Base-by-base conservation (phyloP, 768 basidiomycete species). In the Mycena rebaudengoi region DNA sequence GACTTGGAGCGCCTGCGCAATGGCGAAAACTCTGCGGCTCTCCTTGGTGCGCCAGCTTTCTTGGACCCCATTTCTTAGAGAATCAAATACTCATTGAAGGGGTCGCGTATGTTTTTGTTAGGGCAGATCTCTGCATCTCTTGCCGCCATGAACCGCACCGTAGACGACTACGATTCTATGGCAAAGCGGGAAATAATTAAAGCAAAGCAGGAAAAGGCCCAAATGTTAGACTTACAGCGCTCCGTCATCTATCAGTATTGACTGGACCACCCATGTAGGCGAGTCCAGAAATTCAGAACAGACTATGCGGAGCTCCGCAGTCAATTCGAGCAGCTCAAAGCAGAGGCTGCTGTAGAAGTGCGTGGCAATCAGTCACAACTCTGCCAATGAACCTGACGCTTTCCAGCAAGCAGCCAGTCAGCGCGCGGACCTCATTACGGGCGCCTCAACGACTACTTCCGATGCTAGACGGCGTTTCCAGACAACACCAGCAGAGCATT, bases 111-210 rank as follows among this genome's bases (percentile, higher is more conserved):
- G 50, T 74, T 63, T 65, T 64, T 70, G 78, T 76, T 82, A 96
- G 96, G 96, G 77, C 97, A 99, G 86, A 95, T 99, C 78, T 94
- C 94, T 30, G 96, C 96, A n/a, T 96, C 95, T 10, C 82, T 99
- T n/a, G 88, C 95, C 26, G 96, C 95, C 2, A 90, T 99, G 86
- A 90, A 93, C 50, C 81, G 98, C 60, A 96, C 98, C 55, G 90
- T 99, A 66, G 96, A 98, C 64, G 98, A 99, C 73, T 99, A 97
- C 73, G 96, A 98, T 70, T 91, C 92, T 10, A 96, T 99, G 93
- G 95, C 94, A 0, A 94, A 91, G 80, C 85, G 96, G 65, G 98
- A 99, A 77, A 95, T 98, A 73, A 96, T 99, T 53, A 95, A 93
- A 69, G 89, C 93, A 44, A 99, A 98, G 79, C 91, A 96, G 76